These are phyloP conservation scores for Aciculosporium take DNA, from an alignment of 2,329 filamentous ascomycete genomes.

Conservation along the genomic window DNA sequence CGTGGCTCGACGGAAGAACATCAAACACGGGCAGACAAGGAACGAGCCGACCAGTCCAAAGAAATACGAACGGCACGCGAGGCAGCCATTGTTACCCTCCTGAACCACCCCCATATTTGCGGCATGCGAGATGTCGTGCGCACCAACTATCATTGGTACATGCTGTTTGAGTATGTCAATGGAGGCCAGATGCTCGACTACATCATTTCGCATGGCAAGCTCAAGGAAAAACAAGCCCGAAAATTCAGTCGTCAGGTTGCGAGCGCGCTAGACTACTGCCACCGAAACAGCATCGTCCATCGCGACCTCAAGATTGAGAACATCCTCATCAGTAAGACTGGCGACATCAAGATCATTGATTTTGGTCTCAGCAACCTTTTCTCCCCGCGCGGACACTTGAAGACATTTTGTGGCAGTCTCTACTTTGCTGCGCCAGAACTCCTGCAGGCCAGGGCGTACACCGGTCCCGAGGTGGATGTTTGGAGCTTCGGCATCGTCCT, in stretches of 20 bases:
- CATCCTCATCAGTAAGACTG: slow-evolving; percentile 96
- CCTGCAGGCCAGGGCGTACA: slow-evolving; percentile 85
- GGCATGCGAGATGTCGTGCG: slow-evolving; percentile 89
- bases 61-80: slow-evolving; percentile 90
- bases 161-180: slow-evolving; percentile 98
- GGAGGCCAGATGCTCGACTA: slow-evolving; percentile 99
- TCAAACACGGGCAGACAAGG: slow-evolving; percentile 55
- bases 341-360: slow-evolving; percentile 98
- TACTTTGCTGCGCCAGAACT: slow-evolving; percentile 96
- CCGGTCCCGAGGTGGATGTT: slow-evolving; percentile 88
- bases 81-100: slow-evolving; percentile 86
- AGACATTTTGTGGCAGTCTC: slow-evolving; percentile 93
- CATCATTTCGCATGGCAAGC: slow-evolving; percentile 92
- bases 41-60: slow-evolving; percentile 89
- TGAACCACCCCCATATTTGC: slow-evolving; percentile 92
- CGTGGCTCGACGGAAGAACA: slow-evolving; percentile 79
- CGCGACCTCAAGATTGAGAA: slow-evolving; percentile 98
- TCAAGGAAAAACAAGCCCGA: slow-evolving; percentile 96
- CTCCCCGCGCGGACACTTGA: slow-evolving; percentile 68
- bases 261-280: slow-evolving; percentile 91
- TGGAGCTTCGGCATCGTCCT: slow-evolving; percentile 99
- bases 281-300: slow-evolving; percentile 96
- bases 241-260: slow-evolving; percentile 97
- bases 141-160: slow-evolving; percentile 98
- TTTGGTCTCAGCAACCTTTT: slow-evolving; percentile 97